phyloP scores from a whole-genome alignment of 2,329 filamentous ascomycete species.

The Parafenestella ontariensis region DNA sequence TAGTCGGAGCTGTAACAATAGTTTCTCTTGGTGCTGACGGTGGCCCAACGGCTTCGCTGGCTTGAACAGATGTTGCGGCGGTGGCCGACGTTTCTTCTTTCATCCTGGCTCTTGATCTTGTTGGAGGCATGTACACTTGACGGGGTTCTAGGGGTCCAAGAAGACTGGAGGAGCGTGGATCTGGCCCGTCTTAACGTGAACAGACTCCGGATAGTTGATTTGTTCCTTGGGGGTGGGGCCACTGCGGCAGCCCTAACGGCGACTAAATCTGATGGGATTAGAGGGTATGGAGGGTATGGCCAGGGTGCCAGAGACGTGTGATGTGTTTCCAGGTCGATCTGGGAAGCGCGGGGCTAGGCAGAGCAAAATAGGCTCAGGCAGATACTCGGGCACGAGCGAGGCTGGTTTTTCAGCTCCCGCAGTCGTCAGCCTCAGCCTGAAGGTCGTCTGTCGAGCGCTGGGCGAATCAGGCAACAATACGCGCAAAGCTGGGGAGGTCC shows the following conservation, averaged over 20 bases:
- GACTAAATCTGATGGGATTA: constrained; percentile 33
- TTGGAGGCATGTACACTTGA: constrained; percentile 41
- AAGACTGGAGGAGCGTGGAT: constrained; percentile 19
- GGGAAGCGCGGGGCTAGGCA: constrained; percentile 38
- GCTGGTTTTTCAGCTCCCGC: constrained; percentile 31
- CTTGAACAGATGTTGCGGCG: constrained; percentile 29
- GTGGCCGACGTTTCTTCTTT: constrained; percentile 36
- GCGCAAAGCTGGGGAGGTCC: constrained; percentile 30
- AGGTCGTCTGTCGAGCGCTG: constrained; percentile 24
- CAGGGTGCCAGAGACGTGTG: constrained; percentile 28
- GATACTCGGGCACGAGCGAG: constrained; percentile 44
- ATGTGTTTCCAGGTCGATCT: constrained; percentile 33
- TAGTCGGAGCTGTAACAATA: constrained; percentile 35
- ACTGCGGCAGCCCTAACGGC: constrained; percentile 34
- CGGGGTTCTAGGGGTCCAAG: constrained; percentile 10
- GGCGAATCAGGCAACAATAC: constrained; percentile 38
- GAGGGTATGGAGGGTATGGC: constrained; percentile 20
- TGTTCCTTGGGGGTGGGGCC: constrained; percentile 41
- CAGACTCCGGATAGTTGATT: constrained; percentile 26
- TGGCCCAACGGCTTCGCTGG: constrained; percentile 33
- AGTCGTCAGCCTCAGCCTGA: constrained; percentile 40
- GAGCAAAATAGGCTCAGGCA: constrained; percentile 45
- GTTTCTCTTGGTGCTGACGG: constrained; percentile 36
- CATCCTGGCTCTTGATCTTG: constrained; percentile 45
- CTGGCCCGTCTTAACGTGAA: constrained; percentile 19